Conservation (phyloP, 352 stramenopile genomes). For the Phytophthora syringae region DNA sequence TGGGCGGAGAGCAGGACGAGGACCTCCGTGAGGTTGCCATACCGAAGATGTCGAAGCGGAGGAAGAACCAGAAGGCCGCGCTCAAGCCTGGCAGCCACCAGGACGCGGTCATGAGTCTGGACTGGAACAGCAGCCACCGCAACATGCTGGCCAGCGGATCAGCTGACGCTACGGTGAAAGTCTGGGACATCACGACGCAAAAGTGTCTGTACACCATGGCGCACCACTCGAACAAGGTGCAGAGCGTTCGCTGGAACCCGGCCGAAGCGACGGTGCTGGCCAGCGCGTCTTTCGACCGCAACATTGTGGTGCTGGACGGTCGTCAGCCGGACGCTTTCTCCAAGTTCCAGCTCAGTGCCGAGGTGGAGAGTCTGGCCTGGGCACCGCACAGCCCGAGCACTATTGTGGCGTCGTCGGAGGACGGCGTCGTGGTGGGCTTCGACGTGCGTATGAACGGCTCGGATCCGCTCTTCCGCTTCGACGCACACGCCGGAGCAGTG, state of each 20-base stretch:
- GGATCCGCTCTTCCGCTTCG: conserved; percentile 92
- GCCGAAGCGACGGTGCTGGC: conserved; percentile 96
- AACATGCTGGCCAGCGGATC: conserved; percentile 98
- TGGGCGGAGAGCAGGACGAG: conserved; percentile 94
- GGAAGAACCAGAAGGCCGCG: conserved; percentile 69
- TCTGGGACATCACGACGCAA: conserved; percentile 94
- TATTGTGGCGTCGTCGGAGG: conserved; percentile 94
- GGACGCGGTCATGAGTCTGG: conserved; percentile 98
- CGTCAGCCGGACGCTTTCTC: conserved; percentile 83
- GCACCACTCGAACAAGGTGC: conserved; percentile 99
- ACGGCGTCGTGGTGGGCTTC: conserved; percentile 94
- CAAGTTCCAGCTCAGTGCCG: conserved; percentile 80
- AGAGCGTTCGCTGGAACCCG: conserved; percentile 97
- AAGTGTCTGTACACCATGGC: conserved; percentile 95
- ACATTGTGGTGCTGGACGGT: conserved; percentile 94
- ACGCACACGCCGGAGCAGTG: conserved; percentile 90
- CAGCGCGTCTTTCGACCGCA: conserved; percentile 95
- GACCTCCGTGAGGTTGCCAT: conserved; percentile 81
- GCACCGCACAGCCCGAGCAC: conserved; percentile 92
- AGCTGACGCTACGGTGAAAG: conserved; percentile 98
- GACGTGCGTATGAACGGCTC: conserved; percentile 96
- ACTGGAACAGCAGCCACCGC: conserved; percentile 97
- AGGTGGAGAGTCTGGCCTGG: conserved; percentile 95
- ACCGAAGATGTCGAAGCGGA: conserved; percentile 76
- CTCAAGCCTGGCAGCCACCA: conserved; percentile 95